Base-by-base conservation (phyloP, 2,329 filamentous ascomycete species). In the Huntiella omanensis region DNA sequence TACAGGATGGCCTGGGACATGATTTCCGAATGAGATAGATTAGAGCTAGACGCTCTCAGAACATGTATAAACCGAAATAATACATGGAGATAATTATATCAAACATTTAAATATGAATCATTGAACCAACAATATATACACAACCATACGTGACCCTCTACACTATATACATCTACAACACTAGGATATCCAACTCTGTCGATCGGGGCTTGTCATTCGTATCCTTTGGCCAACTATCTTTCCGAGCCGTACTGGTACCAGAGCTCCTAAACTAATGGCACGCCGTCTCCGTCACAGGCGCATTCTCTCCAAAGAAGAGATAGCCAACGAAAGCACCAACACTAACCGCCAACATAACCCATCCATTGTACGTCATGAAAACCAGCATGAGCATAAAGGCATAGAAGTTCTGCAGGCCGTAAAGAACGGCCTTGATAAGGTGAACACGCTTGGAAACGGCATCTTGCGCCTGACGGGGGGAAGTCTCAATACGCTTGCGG, bases 311-410 rank as follows among this genome's bases (percentile, higher is more conserved):
- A 64, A 95, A 98, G 39, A 80, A 55, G 50, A 94, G 59, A 59
- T 93, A 95, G 38, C 91, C 91, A 39, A 93, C 62, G 53, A 92
- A 93, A 0, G 88, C 87, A 12, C 91, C 91, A 7, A 92, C 66
- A 1, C 82, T 82, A 12, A 96, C 87, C 3, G 88, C 75, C 53
- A 93, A 63, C 91, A 98, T 98, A 54, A 98, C 78, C 79, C 83
- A 93, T 48, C 91, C 91, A 57, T 98, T 98, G 65, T 98, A 98
- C n/a, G 91, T 98, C 91, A 98, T 98, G 64, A 98, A 98, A 16
- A 98, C 65, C 51, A 98, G 70, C 91, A 98, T 98, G 60, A 98
- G 87, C 71, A 98, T 96, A 58, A 98, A 96, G 40, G 87, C 92
- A 62, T 98, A 98, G 62, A 96, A 96, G 54, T 91, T 92, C 68